Base-by-base conservation (phyloP, 306 rosid species). In the Quercus gilva region DNA sequence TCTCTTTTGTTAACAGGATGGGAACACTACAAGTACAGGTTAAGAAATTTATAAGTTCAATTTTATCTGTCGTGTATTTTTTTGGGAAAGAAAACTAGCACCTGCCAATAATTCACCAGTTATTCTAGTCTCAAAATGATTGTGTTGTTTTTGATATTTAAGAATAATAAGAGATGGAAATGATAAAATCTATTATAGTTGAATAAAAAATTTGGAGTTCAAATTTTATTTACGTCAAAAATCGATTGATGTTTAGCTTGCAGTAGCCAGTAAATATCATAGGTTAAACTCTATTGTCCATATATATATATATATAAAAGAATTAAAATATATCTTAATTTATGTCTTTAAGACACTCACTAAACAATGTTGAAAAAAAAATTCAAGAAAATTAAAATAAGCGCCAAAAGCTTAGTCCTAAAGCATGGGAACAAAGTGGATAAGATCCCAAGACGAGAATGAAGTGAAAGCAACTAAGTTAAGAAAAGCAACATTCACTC, bases 371-470 rank as follows among this genome's bases (percentile, higher is more conserved):
- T 2, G 3, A 37, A 41, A 41, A 4, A 63, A 23, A 26, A 12
- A 11, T 23, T 23, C 2, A 29, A 64, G 20, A 43, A 25, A 25
- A 18, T 45, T 33, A 71, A 65, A 80, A 68, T 60, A 31, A 67
- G 37, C 2, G 21, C 0, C 59, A 56, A 76, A 67, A 58, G 26
- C 73, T 83, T 81, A 75, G 85, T 82, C 85, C 79, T 65, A 83
- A 86, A 86, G 87, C 69, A 79, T 67, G 69, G 80, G 82, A 57
- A 63, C 28, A 87, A 84, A 73, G 83, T 78, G 69, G 84, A 19
- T 84, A 60, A 81, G 61, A 80, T 74, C 73, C 53, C 82, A 76
- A 82, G 31, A 77, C 76, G 74, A 82, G 70, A 71, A 63, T 59
- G 59, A 72, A 73, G 37, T 84, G 77, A 74, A 81, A 85, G 78